These are phyloP conservation scores for Aspergillus carlsbadensis DNA, from an alignment of 495 filamentous ascomycete species.

Conservation along the genomic window DNA sequence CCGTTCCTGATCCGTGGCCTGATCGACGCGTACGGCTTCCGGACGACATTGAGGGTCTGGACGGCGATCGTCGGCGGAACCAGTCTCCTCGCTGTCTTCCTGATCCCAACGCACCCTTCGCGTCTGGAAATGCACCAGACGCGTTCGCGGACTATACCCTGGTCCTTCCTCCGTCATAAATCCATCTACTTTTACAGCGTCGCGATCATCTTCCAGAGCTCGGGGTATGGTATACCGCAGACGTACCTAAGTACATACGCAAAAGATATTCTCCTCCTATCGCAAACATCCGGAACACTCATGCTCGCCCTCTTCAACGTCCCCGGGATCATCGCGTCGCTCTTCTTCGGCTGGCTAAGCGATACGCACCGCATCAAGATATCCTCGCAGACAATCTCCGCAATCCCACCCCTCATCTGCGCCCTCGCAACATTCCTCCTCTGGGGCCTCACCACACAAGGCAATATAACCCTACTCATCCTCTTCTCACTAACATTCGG, in stretches of 20 bases:
- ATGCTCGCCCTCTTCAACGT: slow-evolving; percentile 58
- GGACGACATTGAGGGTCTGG: slow-evolving; percentile 56
- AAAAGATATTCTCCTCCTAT: slow-evolving; percentile 41
- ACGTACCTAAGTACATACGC: slow-evolving; percentile 67
- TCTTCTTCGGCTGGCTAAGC: slow-evolving; percentile 58
- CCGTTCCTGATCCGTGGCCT: slow-evolving; percentile 54
- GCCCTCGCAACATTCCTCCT: slow-evolving; percentile 61
- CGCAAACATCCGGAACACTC: slow-evolving; percentile 45
- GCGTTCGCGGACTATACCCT: slow-evolving; percentile 6
- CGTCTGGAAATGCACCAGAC: slow-evolving; percentile 55
- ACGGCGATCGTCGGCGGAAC: slow-evolving; percentile 35
- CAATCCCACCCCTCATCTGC: slow-evolving; percentile 57
- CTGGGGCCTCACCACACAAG: slow-evolving; percentile 58
- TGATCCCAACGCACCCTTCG: slow-evolving; percentile 51
- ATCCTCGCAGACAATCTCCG: slow-evolving; percentile 48
- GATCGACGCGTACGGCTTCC: slow-evolving; percentile 52
- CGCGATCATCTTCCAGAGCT: slow-evolving; percentile 59
- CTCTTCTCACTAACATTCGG: slow-evolving; percentile 68
- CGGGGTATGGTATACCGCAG: slow-evolving; percentile 66
- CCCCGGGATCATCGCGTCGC: slow-evolving; percentile 54
- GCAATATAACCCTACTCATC: slow-evolving; percentile 55
- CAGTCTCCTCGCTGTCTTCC: slow-evolving; percentile 31
- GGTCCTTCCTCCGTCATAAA: slow-evolving; percentile 41
- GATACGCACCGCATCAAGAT: slow-evolving; percentile 44
- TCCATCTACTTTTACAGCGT: slow-evolving; percentile 42